These are phyloP conservation scores for Iris pallida DNA, from an alignment of 116 monocot species.

Conservation along the genomic window DNA sequence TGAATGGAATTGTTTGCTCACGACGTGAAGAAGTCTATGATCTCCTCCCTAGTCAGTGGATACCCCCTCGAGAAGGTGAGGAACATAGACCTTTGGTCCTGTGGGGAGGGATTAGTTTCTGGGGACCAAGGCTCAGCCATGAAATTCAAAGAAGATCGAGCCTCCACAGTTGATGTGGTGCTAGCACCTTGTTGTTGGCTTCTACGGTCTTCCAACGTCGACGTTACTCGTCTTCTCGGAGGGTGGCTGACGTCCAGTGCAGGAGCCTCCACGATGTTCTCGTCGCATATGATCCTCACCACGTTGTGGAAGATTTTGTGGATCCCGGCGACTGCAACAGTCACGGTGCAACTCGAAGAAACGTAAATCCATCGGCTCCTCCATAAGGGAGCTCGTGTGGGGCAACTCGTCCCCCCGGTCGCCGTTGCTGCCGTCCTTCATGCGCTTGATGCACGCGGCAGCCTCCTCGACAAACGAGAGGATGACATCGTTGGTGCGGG, in stretches of 20 bases:
- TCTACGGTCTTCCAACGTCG: not conserved
- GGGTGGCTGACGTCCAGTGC: conserved; percentile 25
- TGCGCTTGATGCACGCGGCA: conserved; percentile 19
- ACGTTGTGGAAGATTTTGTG: conserved; percentile 22
- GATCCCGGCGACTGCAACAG: conserved; percentile 20
- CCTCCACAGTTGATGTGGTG: not conserved
- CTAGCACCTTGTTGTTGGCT: not conserved
- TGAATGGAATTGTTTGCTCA: conserved; percentile 19
- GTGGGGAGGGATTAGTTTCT: conserved; percentile 14
- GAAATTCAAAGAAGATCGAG: conserved; percentile 22
- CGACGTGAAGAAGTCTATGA: conserved; percentile 49
- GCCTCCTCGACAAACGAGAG: conserved; percentile 40
- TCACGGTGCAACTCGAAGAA: conserved; percentile 50
- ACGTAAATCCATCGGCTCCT: conserved; percentile 40
- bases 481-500: conserved; percentile 20
- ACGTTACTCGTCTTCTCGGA: conserved; percentile 1
- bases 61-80: conserved; percentile 70
- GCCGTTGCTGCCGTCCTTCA: not conserved
- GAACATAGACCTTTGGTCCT: conserved; percentile 67
- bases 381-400: conserved; percentile 24
- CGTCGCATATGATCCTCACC: conserved; percentile 39
- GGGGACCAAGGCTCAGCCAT: conserved; percentile 43
- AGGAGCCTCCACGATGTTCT: conserved; percentile 9
- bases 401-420: conserved; percentile 15
- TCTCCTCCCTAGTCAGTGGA: conserved; percentile 51